Evolutionary conservation across 495 filamentous ascomycete genomes (phyloP).

Genomic region (Aspergillus panamensis): DNA sequence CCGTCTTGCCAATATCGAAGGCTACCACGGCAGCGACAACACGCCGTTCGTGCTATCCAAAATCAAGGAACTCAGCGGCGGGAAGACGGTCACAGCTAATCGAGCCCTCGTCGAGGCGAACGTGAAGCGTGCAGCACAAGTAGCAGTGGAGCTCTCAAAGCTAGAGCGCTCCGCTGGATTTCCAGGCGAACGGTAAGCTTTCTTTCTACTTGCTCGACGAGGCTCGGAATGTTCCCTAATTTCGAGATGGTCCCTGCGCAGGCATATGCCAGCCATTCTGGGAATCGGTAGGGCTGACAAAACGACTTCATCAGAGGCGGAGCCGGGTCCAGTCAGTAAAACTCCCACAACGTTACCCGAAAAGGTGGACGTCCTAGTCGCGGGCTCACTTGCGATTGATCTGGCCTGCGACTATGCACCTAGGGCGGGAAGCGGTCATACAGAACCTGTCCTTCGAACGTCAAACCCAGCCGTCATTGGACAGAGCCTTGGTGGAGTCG

Average conservation of each 20-base stretch:
- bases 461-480: slow-evolving; percentile 80
- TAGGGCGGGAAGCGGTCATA: slow-evolving; percentile 25
- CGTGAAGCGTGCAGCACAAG: slow-evolving; percentile 70
- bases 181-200: slow-evolving; percentile 41
- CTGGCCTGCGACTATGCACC: slow-evolving; percentile 74
- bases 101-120: slow-evolving; percentile 74
- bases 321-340: slow-evolving; percentile 13
- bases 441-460: slow-evolving; percentile 62
- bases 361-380: slow-evolving; percentile 69
- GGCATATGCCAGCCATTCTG: slow-evolving; percentile 42
- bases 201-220: slow-evolving; percentile 8
- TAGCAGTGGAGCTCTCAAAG: slow-evolving; percentile 72
- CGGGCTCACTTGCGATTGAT: slow-evolving; percentile 86
- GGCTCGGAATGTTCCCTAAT: slow-evolving; percentile 30
- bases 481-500: slow-evolving; percentile 89
- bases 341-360: slow-evolving; percentile 12
- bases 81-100: slow-evolving; percentile 71
- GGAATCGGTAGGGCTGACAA: slow-evolving; percentile 27
- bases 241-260: slow-evolving; percentile 31
- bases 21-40: slow-evolving; percentile 69
- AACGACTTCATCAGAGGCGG: slow-evolving; percentile 21
- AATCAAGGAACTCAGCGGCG: slow-evolving; percentile 76
- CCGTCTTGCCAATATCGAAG: slow-evolving; percentile 63
- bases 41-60: slow-evolving; percentile 83
- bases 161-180: slow-evolving; percentile 44